phyloP scores from a whole-genome alignment of 768 basidiomycete genomes.

The Sporobolomyces pararoseus region DNA sequence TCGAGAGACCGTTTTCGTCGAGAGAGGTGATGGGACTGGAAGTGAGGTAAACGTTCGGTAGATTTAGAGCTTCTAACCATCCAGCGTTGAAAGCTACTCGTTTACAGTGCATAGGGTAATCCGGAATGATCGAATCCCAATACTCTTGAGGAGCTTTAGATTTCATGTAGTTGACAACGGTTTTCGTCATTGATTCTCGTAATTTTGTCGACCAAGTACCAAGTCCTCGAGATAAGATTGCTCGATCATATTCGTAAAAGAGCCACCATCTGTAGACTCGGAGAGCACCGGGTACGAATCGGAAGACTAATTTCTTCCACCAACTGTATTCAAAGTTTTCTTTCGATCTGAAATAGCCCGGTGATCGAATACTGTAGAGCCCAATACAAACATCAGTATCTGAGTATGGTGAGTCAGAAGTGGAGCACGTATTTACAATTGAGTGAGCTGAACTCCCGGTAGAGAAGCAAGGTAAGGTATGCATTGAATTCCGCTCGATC shows the following conservation, averaged over 20 bases:
- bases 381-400: constrained; percentile 46
- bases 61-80: constrained; percentile 58
- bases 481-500: neutral
- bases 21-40: constrained; percentile 25
- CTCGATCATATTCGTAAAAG: constrained; percentile 37
- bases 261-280: constrained; percentile 36
- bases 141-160: constrained; percentile 56
- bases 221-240: constrained; percentile 16
- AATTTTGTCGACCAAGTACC: constrained; percentile 16
- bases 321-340: constrained; percentile 28
- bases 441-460: neutral
- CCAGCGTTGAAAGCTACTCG: constrained; percentile 61
- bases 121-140: constrained; percentile 55
- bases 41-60: constrained; percentile 56
- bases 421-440: neutral
- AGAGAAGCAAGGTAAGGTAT: neutral
- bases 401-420: neutral
- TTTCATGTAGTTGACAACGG: constrained; percentile 32
- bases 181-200: neutral
- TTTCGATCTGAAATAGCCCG: constrained; percentile 27
- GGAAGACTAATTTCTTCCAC: constrained; percentile 25
- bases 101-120: constrained; percentile 50
- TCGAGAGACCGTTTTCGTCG: constrained; percentile 28
- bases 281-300: constrained; percentile 28
- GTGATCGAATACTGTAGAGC: constrained; percentile 26